Evolutionary conservation across 257 asterid genomes (phyloP).

Genomic region (Datura wrightii): DNA sequence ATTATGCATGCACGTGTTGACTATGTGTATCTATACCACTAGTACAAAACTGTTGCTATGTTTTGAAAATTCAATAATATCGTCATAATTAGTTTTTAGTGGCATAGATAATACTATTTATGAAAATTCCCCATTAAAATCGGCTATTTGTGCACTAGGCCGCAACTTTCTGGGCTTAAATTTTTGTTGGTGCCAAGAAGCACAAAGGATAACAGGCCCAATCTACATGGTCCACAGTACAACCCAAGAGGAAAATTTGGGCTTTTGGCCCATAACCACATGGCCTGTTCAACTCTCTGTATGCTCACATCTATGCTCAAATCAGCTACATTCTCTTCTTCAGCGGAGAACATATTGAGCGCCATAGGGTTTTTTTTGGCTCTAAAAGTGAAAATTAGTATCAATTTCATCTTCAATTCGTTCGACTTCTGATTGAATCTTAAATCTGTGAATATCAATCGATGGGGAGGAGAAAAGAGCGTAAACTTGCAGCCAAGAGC

Average conservation of each 20-base stretch:
- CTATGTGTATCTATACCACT: no score
- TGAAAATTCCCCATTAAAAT: no score
- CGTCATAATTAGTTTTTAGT: no score
- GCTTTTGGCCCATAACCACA: not conserved
- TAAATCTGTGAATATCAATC: not conserved
- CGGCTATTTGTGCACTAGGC: no score
- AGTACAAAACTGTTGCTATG: no score
- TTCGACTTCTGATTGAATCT: not conserved
- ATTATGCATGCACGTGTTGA: no score
- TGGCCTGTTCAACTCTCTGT: not conserved
- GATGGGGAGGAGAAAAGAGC: slow-evolving; percentile 98
- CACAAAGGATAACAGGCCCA: not conserved
- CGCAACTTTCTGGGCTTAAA: not conserved
- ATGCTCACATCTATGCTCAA: not conserved
- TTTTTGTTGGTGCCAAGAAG: no score
- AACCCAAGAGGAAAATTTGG: not conserved
- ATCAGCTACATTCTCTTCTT: not conserved
- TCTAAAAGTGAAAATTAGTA: no score
- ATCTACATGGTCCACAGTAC: not conserved
- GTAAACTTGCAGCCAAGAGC: slow-evolving; percentile 72
- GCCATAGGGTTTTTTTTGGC: not conserved
- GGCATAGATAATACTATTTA: no score
- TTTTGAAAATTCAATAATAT: no score
- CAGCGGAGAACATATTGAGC: not conserved
- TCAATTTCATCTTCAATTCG: not conserved